Evolutionary conservation across 169 alveolate species (phyloP), one percentile per base, ranked within the genome.

Genomic region (Plasmodium gonderi): DNA sequence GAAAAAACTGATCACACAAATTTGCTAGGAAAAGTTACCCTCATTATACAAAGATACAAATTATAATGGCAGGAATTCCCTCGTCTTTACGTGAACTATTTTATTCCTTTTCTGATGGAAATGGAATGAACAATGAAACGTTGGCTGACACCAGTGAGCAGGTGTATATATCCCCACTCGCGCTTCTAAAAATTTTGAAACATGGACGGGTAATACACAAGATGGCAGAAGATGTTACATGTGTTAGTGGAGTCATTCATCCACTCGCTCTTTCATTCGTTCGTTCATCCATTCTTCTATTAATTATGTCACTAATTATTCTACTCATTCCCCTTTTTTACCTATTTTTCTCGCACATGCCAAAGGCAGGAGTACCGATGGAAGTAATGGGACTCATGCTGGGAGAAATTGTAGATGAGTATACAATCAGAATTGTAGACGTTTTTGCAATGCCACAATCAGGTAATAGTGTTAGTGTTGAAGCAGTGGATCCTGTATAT

Each of bases 361-460:
- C n/a, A n/a, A n/a, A 97, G 97, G 99, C 99, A 2, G 99, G 99
- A 40, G 99, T 99, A 8, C 99, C 99, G 11, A 98, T 99, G 98
- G 99, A 99, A 96, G 99, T 99, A 51, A 99, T 99, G 99, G 99
- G 99, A 44, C 97, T 99, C 33, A 98, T 99, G 99, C 97, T 99
- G 44, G 99, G 99, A 11, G 99, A 99, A 91, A 98, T 99, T 94
- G 98, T 99, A 12, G 99, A 99, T 95, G 99, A 99, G 91, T 99
- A 99, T 93, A 98, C 99, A n/a, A 99, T 99, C 76, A 96, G 98
- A 74, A 99, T 99, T n/a, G 99, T 98, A 60, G 99, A 99, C 96
- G 99, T 99, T 8, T 99, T 99, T 95, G 98, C 99, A 9, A 99
- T 99, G 99, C 99, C 99, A 51, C 99, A 99, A 96, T 98, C 99